phyloP scores from a whole-genome alignment of 2,329 filamentous ascomycete species.

The Epichloe baconii region DNA sequence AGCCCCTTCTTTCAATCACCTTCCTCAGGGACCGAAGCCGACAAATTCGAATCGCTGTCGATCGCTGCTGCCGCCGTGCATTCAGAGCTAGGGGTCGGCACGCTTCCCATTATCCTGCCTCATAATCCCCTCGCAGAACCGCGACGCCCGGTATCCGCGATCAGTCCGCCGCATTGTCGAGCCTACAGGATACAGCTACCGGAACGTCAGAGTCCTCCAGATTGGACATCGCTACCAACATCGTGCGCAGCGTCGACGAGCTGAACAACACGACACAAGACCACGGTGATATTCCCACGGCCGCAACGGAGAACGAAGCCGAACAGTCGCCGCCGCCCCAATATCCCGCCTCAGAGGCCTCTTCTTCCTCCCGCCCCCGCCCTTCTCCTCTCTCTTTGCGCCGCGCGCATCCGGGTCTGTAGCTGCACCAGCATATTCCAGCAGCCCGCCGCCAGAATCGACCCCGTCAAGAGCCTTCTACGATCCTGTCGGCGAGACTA shows the following conservation, averaged over 20 bases:
- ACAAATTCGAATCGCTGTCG: too few species aligned
- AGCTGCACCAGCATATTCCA: slow-evolving; percentile 42
- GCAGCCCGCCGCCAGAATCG: slow-evolving; percentile 23
- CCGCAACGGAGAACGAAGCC: slow-evolving; percentile 14
- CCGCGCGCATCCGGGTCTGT: slow-evolving; percentile 24
- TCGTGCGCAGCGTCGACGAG: slow-evolving; percentile 14
- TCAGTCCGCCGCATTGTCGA: slow-evolving; percentile 26
- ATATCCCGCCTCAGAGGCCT: slow-evolving; percentile 44
- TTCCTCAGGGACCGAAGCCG: not conserved
- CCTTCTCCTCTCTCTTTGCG: slow-evolving; percentile 48
- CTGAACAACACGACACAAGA: slow-evolving; percentile 11
- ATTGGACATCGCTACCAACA: slow-evolving; percentile 19
- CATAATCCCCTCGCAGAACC: not conserved
- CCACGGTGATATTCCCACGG: slow-evolving; percentile 10
- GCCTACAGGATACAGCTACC: slow-evolving; percentile 18
- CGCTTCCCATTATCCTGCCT: not conserved
- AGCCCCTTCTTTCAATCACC: not conserved
- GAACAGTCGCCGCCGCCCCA: slow-evolving; percentile 43
- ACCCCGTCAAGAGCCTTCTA: slow-evolving; percentile 27
- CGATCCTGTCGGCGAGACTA: slow-evolving; percentile 58
- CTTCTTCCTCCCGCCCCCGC: slow-evolving; percentile 40
- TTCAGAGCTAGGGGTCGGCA: not conserved
- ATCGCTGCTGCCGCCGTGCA: not conserved
- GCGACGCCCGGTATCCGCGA: slow-evolving; percentile 9
- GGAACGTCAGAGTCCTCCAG: slow-evolving; percentile 22